Evolutionary conservation across 2,329 filamentous ascomycete genomes (phyloP).

Genomic region (Cercospora sp.): DNA sequence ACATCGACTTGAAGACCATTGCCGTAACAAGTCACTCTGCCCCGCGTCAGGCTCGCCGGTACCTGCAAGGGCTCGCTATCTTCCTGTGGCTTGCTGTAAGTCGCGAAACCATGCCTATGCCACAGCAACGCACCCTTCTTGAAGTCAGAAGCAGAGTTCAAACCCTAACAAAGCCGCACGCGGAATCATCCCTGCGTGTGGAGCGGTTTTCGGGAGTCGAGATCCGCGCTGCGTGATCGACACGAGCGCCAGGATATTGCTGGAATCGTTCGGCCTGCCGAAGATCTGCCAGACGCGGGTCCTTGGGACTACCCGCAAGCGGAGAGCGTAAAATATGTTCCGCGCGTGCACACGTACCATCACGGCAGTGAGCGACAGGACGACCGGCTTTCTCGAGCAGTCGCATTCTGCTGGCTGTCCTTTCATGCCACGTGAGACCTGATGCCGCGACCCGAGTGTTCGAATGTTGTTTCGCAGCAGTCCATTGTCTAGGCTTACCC

Average conservation of each 20-base stretch:
- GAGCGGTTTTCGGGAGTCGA: slow-evolving; percentile 8
- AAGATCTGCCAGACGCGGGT: neutral
- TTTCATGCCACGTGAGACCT: neutral
- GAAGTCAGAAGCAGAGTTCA: neutral
- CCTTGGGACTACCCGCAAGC: neutral
- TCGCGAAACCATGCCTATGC: neutral
- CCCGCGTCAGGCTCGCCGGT: neutral
- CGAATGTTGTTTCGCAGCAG: neutral
- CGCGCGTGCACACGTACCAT: neutral
- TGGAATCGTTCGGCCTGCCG: neutral
- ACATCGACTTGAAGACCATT: neutral
- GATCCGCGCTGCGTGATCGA: slow-evolving; percentile 11
- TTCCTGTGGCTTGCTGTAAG: neutral
- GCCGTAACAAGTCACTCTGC: neutral
- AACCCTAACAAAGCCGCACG: slow-evolving; percentile 3
- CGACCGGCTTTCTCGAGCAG: neutral
- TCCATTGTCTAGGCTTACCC: neutral
- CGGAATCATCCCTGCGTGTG: neutral
- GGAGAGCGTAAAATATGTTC: neutral
- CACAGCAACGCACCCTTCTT: neutral
- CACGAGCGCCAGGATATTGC: slow-evolving; percentile 2
- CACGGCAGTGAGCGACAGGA: neutral
- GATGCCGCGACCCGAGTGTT: neutral
- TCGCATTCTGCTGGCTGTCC: neutral
- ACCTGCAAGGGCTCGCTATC: neutral